Conservation (phyloP, 2,329 filamentous ascomycete genomes). For the Alternaria sp. region DNA sequence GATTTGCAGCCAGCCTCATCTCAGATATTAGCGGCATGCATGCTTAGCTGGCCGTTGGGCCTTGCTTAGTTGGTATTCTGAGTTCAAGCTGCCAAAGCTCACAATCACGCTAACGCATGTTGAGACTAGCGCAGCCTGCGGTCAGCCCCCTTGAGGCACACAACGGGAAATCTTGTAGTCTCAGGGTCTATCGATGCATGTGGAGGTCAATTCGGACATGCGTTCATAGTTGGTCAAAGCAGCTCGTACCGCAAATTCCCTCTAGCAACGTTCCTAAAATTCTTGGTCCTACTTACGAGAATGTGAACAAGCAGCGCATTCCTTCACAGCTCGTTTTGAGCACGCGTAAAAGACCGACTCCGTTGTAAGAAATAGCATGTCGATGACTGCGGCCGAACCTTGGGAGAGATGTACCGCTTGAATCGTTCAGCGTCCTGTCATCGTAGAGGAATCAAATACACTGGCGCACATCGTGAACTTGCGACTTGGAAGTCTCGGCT, state of each 20-base stretch:
- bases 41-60: background rate
- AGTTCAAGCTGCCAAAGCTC: background rate
- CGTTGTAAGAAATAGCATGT: background rate
- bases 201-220: background rate
- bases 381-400: background rate
- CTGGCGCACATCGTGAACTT: constrained; percentile 1
- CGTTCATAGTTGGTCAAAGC: background rate
- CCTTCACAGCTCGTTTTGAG: background rate
- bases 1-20: background rate
- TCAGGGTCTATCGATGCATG: background rate
- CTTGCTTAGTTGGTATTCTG: background rate
- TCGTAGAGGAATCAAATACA: background rate
- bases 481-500: constrained; percentile 14
- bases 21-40: background rate
- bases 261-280: background rate
- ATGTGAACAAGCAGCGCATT: background rate
- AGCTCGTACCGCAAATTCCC: background rate
- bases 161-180: background rate
- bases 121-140: background rate
- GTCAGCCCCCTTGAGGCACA: background rate
- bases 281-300: background rate
- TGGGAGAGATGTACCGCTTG: background rate
- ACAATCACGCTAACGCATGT: background rate
- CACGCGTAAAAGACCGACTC: background rate
- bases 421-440: background rate